A percentile compares a stretch with the other conserved stretches of the same genome.
Evolutionary conservation across 345 rosid species (phyloP).

Genomic region (Ailanthus altissimus): DNA sequence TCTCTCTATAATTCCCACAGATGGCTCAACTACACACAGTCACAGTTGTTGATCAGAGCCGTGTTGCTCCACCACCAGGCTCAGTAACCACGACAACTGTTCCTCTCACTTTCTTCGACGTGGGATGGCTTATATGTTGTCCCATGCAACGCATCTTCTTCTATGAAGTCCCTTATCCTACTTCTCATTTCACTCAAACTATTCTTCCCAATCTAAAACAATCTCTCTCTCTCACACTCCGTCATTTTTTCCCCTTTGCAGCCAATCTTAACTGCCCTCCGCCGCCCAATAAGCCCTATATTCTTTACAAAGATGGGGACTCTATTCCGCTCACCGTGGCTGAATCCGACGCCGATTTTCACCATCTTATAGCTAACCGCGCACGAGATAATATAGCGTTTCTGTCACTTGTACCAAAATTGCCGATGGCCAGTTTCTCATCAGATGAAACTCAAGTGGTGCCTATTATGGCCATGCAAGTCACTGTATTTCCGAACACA

Average conservation of each 20-base stretch:
- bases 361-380: slow-evolving; percentile 14
- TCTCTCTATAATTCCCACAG: not conserved
- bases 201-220: slow-evolving; percentile 22
- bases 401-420: slow-evolving; percentile 31
- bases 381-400: slow-evolving; percentile 27
- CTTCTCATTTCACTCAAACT: slow-evolving; percentile 16
- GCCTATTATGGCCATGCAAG: slow-evolving; percentile 31
- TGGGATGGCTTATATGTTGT: slow-evolving; percentile 21
- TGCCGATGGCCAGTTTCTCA: slow-evolving; percentile 9
- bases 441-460: not conserved
- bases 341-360: slow-evolving; percentile 38
- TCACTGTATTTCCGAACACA: slow-evolving; percentile 34
- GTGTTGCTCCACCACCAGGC: slow-evolving; percentile 35
- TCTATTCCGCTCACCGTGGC: slow-evolving; percentile 29
- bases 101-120: slow-evolving; percentile 48
- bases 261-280: slow-evolving; percentile 21
- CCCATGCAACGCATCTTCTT: slow-evolving; percentile 36
- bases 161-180: slow-evolving; percentile 25
- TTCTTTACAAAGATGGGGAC: slow-evolving; percentile 31
- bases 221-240: slow-evolving; percentile 37
- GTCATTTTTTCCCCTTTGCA: slow-evolving; percentile 18
- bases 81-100: slow-evolving; percentile 32
- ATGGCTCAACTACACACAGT: not conserved
- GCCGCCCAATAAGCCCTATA: slow-evolving; percentile 24
- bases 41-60: slow-evolving; percentile 23